Evolutionary conservation across 495 filamentous ascomycete species (phyloP).

Genomic region (Trichocladium antarcticum): DNA sequence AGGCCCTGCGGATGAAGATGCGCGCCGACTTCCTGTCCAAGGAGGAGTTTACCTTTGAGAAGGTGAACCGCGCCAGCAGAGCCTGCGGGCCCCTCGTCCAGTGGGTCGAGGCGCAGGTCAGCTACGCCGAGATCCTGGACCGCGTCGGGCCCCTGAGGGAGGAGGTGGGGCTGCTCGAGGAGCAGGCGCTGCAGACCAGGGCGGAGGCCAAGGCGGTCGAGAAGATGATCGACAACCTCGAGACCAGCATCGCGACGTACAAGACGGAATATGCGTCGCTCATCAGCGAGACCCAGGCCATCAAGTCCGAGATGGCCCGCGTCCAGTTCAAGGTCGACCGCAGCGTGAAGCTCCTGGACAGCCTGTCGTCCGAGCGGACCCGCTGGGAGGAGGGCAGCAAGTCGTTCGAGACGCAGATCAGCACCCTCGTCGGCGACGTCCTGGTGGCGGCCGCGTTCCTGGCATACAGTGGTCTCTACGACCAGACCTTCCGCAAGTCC

Average conservation of each 20-base stretch:
- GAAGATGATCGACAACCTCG: conserved; percentile 69
- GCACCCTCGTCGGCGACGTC: conserved; percentile 90
- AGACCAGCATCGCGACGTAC: conserved; percentile 89
- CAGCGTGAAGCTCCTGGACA: conserved; percentile 87
- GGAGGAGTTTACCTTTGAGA: conserved; percentile 90
- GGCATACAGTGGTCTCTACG: conserved; percentile 95
- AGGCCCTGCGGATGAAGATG: conserved; percentile 71
- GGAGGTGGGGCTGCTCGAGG: conserved; percentile 78
- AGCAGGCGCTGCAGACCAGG: conserved; percentile 83
- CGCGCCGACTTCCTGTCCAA: conserved; percentile 82
- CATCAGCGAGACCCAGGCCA: conserved; percentile 93
- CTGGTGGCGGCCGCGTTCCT: conserved; percentile 91
- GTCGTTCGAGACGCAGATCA: conserved; percentile 95
- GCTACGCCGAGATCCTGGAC: conserved; percentile 92
- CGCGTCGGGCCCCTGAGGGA: conserved; percentile 87
- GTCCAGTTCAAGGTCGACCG: conserved; percentile 97
- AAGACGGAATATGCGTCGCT: conserved; percentile 92
- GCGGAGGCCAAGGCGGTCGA: conserved; percentile 87
- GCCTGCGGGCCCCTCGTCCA: conserved; percentile 94
- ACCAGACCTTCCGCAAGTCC: conserved; percentile 91
- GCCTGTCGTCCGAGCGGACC: conserved; percentile 80
- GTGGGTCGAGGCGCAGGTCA: conserved; percentile 95
- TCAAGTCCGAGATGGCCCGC: conserved; percentile 90
- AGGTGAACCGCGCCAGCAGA: conserved; percentile 88
- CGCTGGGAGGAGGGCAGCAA: conserved; percentile 95